These are phyloP conservation scores for Fusarium lateritium DNA, from an alignment of 2,329 filamentous ascomycete species.

Conservation along the genomic window DNA sequence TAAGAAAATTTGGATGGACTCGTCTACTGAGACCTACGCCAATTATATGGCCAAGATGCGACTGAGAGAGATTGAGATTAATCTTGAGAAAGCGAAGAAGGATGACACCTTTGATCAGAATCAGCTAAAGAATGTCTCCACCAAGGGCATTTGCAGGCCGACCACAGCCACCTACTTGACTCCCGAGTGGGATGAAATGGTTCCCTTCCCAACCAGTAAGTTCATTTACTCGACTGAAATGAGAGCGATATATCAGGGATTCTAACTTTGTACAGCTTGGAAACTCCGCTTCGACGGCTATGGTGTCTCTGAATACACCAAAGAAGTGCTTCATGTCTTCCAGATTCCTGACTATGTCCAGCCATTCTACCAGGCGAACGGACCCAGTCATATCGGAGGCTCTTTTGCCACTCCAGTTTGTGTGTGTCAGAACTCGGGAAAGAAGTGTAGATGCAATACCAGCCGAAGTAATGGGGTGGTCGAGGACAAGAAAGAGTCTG, in stretches of 20 bases:
- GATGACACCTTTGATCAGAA: neutral
- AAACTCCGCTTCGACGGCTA: slow-evolving; percentile 34
- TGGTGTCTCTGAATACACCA: slow-evolving; percentile 21
- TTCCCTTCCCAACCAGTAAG: slow-evolving; percentile 42
- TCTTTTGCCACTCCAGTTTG: slow-evolving; percentile 21
- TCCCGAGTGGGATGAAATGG: slow-evolving; percentile 41
- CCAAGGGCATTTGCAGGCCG: slow-evolving; percentile 15
- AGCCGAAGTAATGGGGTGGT: too few relatives aligned
- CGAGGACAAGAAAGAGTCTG: neutral
- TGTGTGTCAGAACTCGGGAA: neutral
- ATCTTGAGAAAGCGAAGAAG: slow-evolving; percentile 12
- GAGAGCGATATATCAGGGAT: too few relatives aligned
- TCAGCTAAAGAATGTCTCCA: slow-evolving; percentile 2
- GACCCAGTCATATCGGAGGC: neutral
- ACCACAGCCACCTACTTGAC: slow-evolving; percentile 40
- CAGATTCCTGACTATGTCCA: slow-evolving; percentile 7
- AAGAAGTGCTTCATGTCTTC: neutral
- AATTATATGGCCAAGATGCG: slow-evolving; percentile 40
- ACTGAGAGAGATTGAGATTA: slow-evolving; percentile 26
- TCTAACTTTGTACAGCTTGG: slow-evolving; percentile 10
- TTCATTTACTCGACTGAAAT: neutral
- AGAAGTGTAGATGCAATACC: neutral
- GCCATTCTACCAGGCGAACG: slow-evolving; percentile 20
- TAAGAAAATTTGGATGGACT: slow-evolving; percentile 36
- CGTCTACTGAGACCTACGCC: slow-evolving; percentile 29